Conservation (phyloP, 2,329 filamentous ascomycete genomes). For the Fusarium chaquense region DNA sequence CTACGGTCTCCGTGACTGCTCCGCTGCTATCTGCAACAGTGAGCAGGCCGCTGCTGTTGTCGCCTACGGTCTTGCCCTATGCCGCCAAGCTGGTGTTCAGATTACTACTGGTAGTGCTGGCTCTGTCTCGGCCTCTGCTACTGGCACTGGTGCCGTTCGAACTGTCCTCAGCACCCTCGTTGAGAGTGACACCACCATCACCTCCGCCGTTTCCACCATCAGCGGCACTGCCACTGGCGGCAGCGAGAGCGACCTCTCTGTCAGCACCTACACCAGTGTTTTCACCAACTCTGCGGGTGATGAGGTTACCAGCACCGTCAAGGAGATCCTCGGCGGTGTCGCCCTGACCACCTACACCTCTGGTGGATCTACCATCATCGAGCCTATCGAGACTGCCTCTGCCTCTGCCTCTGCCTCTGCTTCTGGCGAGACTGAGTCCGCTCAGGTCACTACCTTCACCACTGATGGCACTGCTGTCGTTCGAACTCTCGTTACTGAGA, state of each 20-base stretch:
- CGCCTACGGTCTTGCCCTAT: constrained; percentile 55
- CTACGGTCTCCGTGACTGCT: constrained; percentile 66
- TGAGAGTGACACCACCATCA: constrained; percentile 51
- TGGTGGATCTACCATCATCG: constrained; percentile 35
- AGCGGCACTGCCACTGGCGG: constrained; percentile 37
- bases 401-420: constrained; percentile 12
- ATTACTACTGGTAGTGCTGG: constrained; percentile 50
- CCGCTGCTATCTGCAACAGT: constrained; percentile 56
- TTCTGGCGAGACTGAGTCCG: constrained; percentile 11
- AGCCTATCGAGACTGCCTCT: constrained; percentile 31
- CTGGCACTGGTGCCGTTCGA: constrained; percentile 47
- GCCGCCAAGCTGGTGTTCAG: constrained; percentile 54
- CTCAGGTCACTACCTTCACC: constrained; percentile 39
- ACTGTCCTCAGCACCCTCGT: constrained; percentile 55
- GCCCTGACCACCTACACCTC: constrained; percentile 41
- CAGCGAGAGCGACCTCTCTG: constrained; percentile 42
- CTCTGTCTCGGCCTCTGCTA: constrained; percentile 39
- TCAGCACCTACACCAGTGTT: constrained; percentile 48
- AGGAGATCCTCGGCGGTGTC: constrained; percentile 33
- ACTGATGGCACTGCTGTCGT: constrained; percentile 35
- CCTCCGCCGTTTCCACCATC: constrained; percentile 54
- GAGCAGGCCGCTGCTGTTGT: constrained; percentile 54
- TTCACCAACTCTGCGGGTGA: constrained; percentile 43
- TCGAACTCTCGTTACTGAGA: constrained; percentile 37
- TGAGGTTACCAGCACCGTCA: constrained; percentile 36